A percentile compares a stretch with the other conserved stretches of the same genome.
Evolutionary conservation across 345 rosid species (phyloP).

Genomic region (Rhizophora apiculata): DNA sequence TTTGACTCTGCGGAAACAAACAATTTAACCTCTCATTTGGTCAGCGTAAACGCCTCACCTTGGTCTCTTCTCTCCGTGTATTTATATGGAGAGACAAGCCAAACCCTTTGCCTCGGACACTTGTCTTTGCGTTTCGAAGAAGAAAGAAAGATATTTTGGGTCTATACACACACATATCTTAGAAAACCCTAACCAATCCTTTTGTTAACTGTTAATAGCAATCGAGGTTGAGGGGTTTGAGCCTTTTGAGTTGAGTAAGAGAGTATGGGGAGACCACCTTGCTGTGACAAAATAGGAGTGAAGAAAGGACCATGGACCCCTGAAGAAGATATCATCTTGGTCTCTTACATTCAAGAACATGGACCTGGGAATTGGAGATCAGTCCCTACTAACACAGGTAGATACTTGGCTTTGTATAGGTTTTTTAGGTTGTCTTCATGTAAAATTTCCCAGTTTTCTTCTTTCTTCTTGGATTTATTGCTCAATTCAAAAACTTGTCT

Average conservation of each 20-base stretch:
- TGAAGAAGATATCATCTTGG: slow-evolving; percentile 29
- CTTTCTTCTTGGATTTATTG: neutral
- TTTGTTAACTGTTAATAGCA: neutral
- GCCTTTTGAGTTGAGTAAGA: too few species aligned
- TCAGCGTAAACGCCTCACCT: slow-evolving; percentile 25
- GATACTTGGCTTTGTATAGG: neutral
- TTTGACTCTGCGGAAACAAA: slow-evolving; percentile 49
- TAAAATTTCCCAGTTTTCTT: neutral
- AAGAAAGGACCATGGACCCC: slow-evolving; percentile 32
- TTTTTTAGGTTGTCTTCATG: neutral
- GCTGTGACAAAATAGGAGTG: slow-evolving; percentile 27
- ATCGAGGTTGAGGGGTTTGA: neutral
- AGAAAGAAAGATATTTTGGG: neutral
- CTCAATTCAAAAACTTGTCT: neutral
- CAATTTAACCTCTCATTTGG: slow-evolving; percentile 28
- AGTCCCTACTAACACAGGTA: slow-evolving; percentile 23
- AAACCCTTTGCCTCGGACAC: slow-evolving; percentile 19
- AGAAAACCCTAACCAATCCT: neutral
- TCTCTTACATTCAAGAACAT: slow-evolving; percentile 26
- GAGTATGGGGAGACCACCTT: slow-evolving; percentile 30
- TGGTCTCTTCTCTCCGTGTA: slow-evolving; percentile 17
- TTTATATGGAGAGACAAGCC: slow-evolving; percentile 15
- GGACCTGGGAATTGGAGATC: slow-evolving; percentile 31
- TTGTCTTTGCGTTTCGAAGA: slow-evolving; percentile 20
- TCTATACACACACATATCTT: neutral